These are phyloP conservation scores for Nepenthes alata DNA, from an alignment of 179 eudicot species.

Conservation along the genomic window DNA sequence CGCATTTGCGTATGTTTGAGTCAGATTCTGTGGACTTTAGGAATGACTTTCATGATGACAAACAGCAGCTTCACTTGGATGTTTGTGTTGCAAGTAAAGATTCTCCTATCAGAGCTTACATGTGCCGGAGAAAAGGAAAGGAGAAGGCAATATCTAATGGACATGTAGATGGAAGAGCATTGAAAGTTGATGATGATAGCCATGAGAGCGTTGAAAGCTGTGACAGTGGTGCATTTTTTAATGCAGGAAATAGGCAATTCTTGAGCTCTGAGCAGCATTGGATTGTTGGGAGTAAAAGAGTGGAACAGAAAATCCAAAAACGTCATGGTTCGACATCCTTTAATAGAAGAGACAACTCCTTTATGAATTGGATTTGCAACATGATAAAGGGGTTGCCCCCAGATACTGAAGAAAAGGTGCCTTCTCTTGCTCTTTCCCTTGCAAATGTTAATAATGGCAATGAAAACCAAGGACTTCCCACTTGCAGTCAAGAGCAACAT, in stretches of 20 bases:
- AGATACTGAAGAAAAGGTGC: conserved; percentile 12
- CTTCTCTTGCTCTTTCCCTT: conserved; percentile 20
- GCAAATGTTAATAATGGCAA: conserved; percentile 6
- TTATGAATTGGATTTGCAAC: conserved; percentile 58
- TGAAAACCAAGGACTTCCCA: conserved; percentile 6
- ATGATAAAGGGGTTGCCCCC: conserved; percentile 41
- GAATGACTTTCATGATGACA: background rate
- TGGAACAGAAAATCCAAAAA: conserved; percentile 22
- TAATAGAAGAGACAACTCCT: conserved; percentile 28
- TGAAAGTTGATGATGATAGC: conserved; percentile 29
- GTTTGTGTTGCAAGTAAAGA: conserved; percentile 12
- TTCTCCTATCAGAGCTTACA: conserved; percentile 14
- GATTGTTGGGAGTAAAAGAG: conserved; percentile 27
- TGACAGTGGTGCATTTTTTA: conserved; percentile 26
- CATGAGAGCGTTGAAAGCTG: conserved; percentile 51
- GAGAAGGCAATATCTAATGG: conserved; percentile 27
- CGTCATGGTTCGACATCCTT: conserved; percentile 19
- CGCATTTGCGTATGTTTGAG: background rate
- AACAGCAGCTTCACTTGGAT: conserved; percentile 10
- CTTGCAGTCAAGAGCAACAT: conserved; percentile 5
- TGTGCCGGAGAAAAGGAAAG: conserved; percentile 28
- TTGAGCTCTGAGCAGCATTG: conserved; percentile 18
- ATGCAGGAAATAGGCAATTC: conserved; percentile 18
- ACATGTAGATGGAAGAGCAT: conserved; percentile 7
- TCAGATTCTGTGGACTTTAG: conserved; percentile 1